Evolutionary conservation across 495 filamentous ascomycete genomes (phyloP).

Genomic region (Aspergillus kassunensis): DNA sequence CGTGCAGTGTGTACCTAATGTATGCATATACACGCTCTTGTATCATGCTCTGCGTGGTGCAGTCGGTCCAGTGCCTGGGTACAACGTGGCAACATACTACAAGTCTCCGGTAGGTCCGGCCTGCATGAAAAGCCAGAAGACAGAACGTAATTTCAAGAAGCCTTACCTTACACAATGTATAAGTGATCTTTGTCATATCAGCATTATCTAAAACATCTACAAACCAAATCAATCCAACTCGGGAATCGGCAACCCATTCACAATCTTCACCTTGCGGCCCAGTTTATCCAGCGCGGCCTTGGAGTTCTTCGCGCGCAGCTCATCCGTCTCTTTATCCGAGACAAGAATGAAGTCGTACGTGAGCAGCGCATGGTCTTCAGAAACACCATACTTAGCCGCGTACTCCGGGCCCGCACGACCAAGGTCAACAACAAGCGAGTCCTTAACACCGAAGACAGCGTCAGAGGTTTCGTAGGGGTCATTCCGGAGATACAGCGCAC

Average conservation of each 20-base stretch:
- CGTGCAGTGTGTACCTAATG: no score
- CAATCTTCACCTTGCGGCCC: slow-evolving; percentile 70
- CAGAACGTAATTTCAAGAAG: no score
- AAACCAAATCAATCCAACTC: slow-evolving; percentile 53
- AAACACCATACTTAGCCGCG: slow-evolving; percentile 54
- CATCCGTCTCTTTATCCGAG: slow-evolving; percentile 64
- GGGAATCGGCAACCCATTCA: slow-evolving; percentile 79
- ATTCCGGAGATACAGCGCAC: slow-evolving; percentile 72
- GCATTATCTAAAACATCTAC: no score
- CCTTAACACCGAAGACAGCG: slow-evolving; percentile 90
- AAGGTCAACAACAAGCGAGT: slow-evolving; percentile 72
- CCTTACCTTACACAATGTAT: no score
- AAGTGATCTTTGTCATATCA: no score
- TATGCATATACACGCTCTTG: no score
- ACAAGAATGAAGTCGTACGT: slow-evolving; percentile 74
- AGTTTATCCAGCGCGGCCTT: slow-evolving; percentile 65
- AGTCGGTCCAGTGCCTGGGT: no score
- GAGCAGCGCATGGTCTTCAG: slow-evolving; percentile 51
- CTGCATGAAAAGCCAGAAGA: no score
- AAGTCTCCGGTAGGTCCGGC: no score
- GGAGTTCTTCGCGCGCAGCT: slow-evolving; percentile 66
- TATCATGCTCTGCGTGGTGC: no score
- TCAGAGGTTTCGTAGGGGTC: slow-evolving; percentile 90
- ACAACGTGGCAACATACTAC: no score
- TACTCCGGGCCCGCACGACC: slow-evolving; percentile 57